Evolutionary conservation across 495 filamentous ascomycete genomes (phyloP).

Genomic region (Hypoxylon intermedium): DNA sequence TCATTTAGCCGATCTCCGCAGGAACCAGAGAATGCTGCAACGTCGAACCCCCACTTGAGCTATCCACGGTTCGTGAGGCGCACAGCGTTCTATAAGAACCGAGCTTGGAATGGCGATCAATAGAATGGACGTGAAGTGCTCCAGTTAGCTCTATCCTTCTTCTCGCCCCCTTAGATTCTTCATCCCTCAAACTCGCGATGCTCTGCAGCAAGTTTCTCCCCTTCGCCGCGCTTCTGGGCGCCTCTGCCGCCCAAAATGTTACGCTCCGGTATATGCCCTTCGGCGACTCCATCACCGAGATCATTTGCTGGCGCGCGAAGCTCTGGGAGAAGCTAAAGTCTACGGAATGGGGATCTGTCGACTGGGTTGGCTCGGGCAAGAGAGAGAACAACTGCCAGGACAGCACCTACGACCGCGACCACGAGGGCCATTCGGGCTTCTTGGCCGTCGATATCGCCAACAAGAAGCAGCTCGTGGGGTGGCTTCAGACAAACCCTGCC

Average conservation of each 20-base stretch:
- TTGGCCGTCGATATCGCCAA: conserved; percentile 58
- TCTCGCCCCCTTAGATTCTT: not conserved
- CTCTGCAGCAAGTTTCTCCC: conserved; percentile 36
- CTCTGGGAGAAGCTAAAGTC: conserved; percentile 55
- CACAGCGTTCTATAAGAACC: conserved; percentile 18
- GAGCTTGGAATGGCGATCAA: not conserved
- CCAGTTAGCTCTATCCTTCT: not conserved
- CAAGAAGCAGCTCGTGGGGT: conserved; percentile 56
- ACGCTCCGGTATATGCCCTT: conserved; percentile 56
- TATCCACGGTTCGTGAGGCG: not conserved
- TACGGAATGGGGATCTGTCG: conserved; percentile 49
- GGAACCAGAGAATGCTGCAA: not conserved
- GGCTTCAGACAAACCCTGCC: conserved; percentile 55
- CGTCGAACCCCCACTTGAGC: not conserved
- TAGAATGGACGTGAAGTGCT: not conserved
- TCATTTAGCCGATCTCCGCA: conserved; percentile 33
- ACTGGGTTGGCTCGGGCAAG: conserved; percentile 57
- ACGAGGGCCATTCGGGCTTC: conserved; percentile 63
- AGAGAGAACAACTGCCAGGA: conserved; percentile 49
- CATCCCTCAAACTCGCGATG: conserved; percentile 15
- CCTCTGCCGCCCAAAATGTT: conserved; percentile 37
- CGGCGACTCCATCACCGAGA: conserved; percentile 61
- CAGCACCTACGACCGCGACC: conserved; percentile 54
- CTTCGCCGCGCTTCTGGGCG: conserved; percentile 31
- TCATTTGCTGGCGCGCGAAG: conserved; percentile 56